Conservation (phyloP, 352 stramenopile genomes). For the Globisporangium nunn region DNA sequence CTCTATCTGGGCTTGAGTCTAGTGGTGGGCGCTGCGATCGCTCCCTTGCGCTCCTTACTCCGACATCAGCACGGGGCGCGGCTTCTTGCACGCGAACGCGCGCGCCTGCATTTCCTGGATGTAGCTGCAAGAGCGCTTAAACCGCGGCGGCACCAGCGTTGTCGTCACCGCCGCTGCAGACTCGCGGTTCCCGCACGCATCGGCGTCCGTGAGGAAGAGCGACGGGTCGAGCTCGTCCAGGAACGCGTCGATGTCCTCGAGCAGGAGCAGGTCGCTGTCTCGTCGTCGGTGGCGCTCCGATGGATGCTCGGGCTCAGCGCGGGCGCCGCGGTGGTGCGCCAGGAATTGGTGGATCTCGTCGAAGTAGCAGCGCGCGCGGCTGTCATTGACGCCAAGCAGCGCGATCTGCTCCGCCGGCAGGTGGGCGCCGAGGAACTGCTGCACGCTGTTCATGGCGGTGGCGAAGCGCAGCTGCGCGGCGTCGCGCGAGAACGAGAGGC, state of each 20-base stretch:
- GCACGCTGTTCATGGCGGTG: conserved; percentile 42
- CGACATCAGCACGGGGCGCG: not conserved
- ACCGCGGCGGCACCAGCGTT: conserved; percentile 1
- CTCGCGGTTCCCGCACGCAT: not conserved
- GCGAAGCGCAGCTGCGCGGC: conserved; percentile 26
- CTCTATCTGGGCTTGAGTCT: not conserved
- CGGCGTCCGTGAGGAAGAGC: conserved; percentile 21
- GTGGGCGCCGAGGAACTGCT: conserved; percentile 40
- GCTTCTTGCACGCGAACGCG: conserved; percentile 4
- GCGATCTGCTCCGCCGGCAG: conserved; percentile 26
- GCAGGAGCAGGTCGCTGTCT: conserved; percentile 28
- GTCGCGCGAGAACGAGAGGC: conserved; percentile 12
- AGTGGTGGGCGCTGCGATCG: not conserved
- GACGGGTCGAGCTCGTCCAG: conserved; percentile 47
- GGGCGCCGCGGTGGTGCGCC: conserved; percentile 15
- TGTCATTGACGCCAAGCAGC: conserved; percentile 42
- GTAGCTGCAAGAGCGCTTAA: conserved; percentile 15
- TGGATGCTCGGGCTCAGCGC: conserved; percentile 11
- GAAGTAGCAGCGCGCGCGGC: conserved; percentile 39
- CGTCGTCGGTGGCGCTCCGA: not conserved
- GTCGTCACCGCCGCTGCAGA: not conserved
- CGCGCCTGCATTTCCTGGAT: conserved; percentile 16
- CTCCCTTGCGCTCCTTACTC: not conserved
- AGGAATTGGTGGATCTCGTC: conserved; percentile 57
- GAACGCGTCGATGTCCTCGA: conserved; percentile 21